Conservation (phyloP, 768 basidiomycete genomes). For the Lepiota brunneoincarnata region DNA sequence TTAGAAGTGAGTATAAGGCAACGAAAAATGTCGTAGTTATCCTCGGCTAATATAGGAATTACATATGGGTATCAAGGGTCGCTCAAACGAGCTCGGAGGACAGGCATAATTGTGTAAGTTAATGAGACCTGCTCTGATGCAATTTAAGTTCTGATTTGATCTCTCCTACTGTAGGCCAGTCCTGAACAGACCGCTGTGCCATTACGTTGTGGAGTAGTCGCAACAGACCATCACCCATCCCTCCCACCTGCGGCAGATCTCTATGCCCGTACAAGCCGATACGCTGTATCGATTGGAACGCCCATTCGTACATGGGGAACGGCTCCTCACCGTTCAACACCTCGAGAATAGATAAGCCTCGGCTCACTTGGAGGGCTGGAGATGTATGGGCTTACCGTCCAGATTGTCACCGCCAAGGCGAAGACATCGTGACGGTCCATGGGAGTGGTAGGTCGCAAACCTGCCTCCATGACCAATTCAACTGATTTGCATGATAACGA, state of each 20-base stretch:
- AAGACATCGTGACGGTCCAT: neutral
- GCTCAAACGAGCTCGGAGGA: too few species aligned
- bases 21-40: too few species aligned
- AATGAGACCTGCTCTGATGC: too few species aligned
- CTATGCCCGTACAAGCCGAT: neutral
- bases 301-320: neutral
- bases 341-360: neutral
- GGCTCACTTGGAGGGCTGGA: too few species aligned
- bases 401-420: conserved; percentile 1
- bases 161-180: neutral
- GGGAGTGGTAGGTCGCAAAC: neutral
- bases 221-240: conserved; percentile 1
- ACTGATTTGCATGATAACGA: conserved; percentile 2
- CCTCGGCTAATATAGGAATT: too few species aligned
- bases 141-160: neutral
- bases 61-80: too few species aligned
- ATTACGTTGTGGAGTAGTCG: neutral
- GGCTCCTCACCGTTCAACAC: neutral
- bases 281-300: neutral
- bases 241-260: neutral
- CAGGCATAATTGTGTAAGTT: too few species aligned
- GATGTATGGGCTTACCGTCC: neutral
- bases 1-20: too few species aligned
- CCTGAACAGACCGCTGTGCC: neutral
- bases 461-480: neutral